Evolutionary conservation across 495 filamentous ascomycete genomes (phyloP), one percentile per base, ranked within the genome.

Genomic region (Chaetomidium leptoderma): DNA sequence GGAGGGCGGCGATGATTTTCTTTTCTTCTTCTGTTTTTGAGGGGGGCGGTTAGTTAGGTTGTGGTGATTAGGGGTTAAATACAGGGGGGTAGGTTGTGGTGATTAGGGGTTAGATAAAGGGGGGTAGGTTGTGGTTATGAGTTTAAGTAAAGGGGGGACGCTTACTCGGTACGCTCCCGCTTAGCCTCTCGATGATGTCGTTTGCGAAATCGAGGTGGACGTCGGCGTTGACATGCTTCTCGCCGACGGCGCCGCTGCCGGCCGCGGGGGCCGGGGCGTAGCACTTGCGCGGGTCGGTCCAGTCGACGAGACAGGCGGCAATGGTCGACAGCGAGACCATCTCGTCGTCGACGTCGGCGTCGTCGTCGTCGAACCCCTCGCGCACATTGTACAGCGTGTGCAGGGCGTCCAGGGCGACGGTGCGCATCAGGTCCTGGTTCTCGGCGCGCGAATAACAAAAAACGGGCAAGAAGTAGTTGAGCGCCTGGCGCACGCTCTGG

Each of bases 381-480:
- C 88, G 83, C 44, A 91, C 78, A 32, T 82, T 75, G 63, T 81
- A 78, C 6, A 84, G 69, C 16, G 83, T 78, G 54, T 87, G 86
- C 33, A 96, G 66, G 0, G 89, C 84, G 27, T 83, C 78, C 6
- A 90, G 78, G 6, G 85, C 80, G 8, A 97, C 78, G 6, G 70
- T 64, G 13, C 83, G 81, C 89, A 97, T 92, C 23, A 86, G 77
- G 26, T 83, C 78, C 60, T 91, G 89, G 66, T 96, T 96, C 39
- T 86, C 86, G 10, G 83, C 68, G 11, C 86, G 79, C 24, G 85
- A 89, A 68, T 92, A 95, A 67, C 88, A 91, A 77, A 95, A 98
- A 0, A 97, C 93, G 0, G 93, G 93, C 62, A 98, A 80, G 78
- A 97, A 97, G 70, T 98, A 98, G 52, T 88, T 90, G 24, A 98